Evolutionary conservation across 129 eudicot species (phyloP).

Genomic region (Erigeron canadensis): DNA sequence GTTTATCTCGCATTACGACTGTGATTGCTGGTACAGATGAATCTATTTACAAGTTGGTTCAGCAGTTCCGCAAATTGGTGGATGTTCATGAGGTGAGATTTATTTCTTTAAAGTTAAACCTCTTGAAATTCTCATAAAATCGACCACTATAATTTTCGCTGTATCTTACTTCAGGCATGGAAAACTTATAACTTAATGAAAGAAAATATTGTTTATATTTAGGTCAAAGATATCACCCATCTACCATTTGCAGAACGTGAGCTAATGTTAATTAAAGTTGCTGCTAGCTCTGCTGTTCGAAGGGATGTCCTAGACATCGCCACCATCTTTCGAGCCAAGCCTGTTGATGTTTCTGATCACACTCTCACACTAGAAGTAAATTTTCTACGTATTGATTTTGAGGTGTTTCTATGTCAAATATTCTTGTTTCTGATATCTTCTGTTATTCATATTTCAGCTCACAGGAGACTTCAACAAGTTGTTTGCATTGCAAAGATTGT

Average conservation of each 20-base stretch:
- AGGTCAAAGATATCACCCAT: slow-evolving; percentile 85
- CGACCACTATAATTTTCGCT: slow-evolving; percentile 1
- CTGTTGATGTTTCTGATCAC: slow-evolving; percentile 97
- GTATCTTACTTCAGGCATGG: neutral
- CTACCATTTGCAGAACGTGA: slow-evolving; percentile 90
- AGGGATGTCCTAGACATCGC: slow-evolving; percentile 95
- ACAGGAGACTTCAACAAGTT: slow-evolving; percentile 84
- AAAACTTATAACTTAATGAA: slow-evolving; percentile 7
- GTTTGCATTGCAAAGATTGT: slow-evolving; percentile 73
- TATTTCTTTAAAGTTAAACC: neutral
- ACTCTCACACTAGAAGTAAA: slow-evolving; percentile 82
- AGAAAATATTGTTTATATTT: slow-evolving; percentile 15
- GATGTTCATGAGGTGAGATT: slow-evolving; percentile 81
- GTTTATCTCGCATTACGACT: slow-evolving; percentile 87
- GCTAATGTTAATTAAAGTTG: slow-evolving; percentile 83
- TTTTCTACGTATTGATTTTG: neutral
- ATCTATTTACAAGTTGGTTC: slow-evolving; percentile 69
- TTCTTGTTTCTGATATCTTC: slow-evolving; percentile 21
- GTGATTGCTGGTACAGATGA: slow-evolving; percentile 91
- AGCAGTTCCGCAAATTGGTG: slow-evolving; percentile 73
- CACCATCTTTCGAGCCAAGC: slow-evolving; percentile 83
- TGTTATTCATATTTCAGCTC: slow-evolving; percentile 41
- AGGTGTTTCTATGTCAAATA: neutral
- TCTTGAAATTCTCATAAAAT: slow-evolving; percentile 2
- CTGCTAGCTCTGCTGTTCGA: slow-evolving; percentile 68